Evolutionary conservation across 176 grass and related monocot species (phyloP).

Genomic region (Alopecurus myosuroides): DNA sequence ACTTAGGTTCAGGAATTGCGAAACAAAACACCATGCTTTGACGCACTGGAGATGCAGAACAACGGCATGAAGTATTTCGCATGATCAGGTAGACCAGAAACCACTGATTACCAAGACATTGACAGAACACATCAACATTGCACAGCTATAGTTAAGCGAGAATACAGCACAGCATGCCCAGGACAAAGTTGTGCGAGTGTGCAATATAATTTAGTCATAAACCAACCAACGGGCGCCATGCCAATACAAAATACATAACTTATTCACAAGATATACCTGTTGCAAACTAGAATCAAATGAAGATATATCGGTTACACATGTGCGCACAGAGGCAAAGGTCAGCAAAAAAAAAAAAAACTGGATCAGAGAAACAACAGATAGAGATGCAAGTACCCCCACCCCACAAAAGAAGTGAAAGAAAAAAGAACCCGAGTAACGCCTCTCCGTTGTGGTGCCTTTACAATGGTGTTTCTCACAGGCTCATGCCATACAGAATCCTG

Average conservation of each 20-base stretch:
- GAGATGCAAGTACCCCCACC: slow-evolving; percentile 22
- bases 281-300: slow-evolving; percentile 29
- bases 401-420: background rate
- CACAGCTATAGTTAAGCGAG: background rate
- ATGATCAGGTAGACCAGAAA: background rate
- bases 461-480: slow-evolving; percentile 15
- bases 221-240: background rate
- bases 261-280: slow-evolving; percentile 40
- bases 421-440: background rate
- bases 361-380: slow-evolving; percentile 42
- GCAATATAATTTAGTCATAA: background rate
- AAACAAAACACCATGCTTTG: background rate
- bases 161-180: background rate
- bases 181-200: background rate
- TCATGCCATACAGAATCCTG: background rate
- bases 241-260: slow-evolving; percentile 15
- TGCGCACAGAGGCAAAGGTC: background rate
- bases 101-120: background rate
- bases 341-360: slow-evolving; percentile 45
- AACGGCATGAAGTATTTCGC: background rate
- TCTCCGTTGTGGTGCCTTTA: slow-evolving; percentile 25
- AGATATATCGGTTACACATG: slow-evolving; percentile 14
- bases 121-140: background rate
- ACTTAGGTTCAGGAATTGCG: background rate
- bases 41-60: background rate